phyloP scores from a whole-genome alignment of 2,329 filamentous ascomycete species.

The Alternaria hordeiaustralica region DNA sequence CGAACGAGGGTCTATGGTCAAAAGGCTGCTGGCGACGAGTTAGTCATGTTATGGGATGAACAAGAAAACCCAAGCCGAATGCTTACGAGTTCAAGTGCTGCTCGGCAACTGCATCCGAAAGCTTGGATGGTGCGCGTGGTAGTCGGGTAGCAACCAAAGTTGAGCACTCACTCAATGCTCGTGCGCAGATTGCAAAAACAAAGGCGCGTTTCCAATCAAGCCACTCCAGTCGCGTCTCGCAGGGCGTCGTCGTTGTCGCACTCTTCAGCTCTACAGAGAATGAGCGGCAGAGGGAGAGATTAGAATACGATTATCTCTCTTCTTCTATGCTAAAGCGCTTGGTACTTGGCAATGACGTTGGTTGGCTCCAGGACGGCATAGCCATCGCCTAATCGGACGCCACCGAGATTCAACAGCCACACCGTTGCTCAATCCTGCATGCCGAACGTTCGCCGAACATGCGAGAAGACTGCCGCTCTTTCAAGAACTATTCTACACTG shows the following conservation, averaged over 20 bases:
- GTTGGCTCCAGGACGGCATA: neutral
- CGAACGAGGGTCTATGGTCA: slow-evolving; percentile 17
- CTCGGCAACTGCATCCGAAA: slow-evolving; percentile 11
- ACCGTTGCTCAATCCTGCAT: neutral
- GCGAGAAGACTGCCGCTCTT: neutral
- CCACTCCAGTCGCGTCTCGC: neutral
- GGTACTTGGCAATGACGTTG: slow-evolving; percentile 16
- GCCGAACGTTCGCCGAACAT: slow-evolving; percentile 4
- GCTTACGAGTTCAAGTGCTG: slow-evolving; percentile 3
- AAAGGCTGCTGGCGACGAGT: neutral
- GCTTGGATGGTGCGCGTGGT: slow-evolving; percentile 8
- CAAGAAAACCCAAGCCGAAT: slow-evolving; percentile 7
- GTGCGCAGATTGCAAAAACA: slow-evolving; percentile 1
- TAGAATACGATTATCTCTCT: slow-evolving; percentile 8
- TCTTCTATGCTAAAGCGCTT: slow-evolving; percentile 11
- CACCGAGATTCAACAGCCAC: slow-evolving; percentile 2
- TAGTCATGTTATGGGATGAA: neutral
- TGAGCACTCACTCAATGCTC: neutral
- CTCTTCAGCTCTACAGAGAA: neutral
- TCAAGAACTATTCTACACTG: neutral
- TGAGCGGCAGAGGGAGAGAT: slow-evolving; percentile 1
- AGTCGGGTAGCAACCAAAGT: slow-evolving; percentile 1
- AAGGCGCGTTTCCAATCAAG: neutral
- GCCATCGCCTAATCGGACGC: slow-evolving; percentile 3
- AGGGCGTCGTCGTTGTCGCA: neutral